Percentiles rank a stretch among this genome's conserved stretches.
These are phyloP conservation scores for Aspergillus conjunctus DNA, from an alignment of 495 filamentous ascomycete genomes.

Conservation along the genomic window DNA sequence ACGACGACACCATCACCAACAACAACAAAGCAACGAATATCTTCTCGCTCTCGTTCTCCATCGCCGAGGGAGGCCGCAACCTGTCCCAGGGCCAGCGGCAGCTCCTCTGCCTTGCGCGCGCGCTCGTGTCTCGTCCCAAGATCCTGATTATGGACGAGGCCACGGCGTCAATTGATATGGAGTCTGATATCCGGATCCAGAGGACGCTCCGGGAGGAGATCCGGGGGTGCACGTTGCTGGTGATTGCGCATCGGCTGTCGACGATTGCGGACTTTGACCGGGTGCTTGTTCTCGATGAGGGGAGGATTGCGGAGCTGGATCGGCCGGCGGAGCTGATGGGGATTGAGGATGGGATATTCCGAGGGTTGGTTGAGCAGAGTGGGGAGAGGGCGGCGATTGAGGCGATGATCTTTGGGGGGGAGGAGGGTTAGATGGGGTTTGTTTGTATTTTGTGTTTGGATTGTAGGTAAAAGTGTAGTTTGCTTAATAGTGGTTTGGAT, in stretches of 20 bases:
- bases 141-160: constrained; percentile 83
- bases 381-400: constrained; percentile 55
- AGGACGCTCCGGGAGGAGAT: constrained; percentile 49
- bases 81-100: constrained; percentile 80
- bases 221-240: constrained; percentile 67
- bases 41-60: constrained; percentile 49
- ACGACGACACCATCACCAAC: constrained; percentile 22
- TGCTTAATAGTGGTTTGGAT: no score
- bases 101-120: constrained; percentile 76
- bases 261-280: constrained; percentile 78
- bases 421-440: background rate
- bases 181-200: constrained; percentile 58
- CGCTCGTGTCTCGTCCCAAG: constrained; percentile 70
- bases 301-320: constrained; percentile 66
- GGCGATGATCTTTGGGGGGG: constrained; percentile 16
- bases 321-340: constrained; percentile 62
- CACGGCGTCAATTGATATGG: constrained; percentile 76
- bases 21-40: constrained; percentile 50
- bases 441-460: background rate
- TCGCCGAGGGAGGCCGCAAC: constrained; percentile 69
- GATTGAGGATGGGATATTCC: constrained; percentile 53
- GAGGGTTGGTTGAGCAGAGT: constrained; percentile 67
- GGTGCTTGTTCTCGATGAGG: constrained; percentile 71
- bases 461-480: background rate
- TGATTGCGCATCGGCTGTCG: constrained; percentile 75